Conservation (phyloP, 1,139 yeast genomes). For the Diutina sp. region DNA sequence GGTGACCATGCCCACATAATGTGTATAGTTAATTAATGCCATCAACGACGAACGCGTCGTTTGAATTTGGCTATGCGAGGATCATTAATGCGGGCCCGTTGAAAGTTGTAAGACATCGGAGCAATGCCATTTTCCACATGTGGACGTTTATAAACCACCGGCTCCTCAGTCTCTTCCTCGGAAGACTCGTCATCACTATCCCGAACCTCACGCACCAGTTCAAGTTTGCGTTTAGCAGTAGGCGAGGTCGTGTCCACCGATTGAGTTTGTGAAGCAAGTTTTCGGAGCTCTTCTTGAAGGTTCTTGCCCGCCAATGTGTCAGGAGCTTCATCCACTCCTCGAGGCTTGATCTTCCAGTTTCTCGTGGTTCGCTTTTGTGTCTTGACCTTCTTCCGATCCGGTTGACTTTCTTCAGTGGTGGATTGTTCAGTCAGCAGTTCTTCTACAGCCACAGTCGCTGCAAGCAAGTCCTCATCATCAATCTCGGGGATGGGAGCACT, state of each 20-base stretch:
- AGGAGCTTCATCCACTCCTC: constrained; percentile 12
- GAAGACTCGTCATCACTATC: constrained; percentile 13
- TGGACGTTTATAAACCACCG: constrained; percentile 3
- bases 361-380: constrained; percentile 55
- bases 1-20: background rate
- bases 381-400: constrained; percentile 21
- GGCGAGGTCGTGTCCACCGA: background rate
- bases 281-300: constrained; percentile 26
- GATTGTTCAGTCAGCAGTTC: constrained; percentile 7
- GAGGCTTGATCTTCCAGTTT: constrained; percentile 43
- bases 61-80: constrained; percentile 12
- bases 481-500: constrained; percentile 13
- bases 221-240: constrained; percentile 6
- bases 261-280: constrained; percentile 9
- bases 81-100: constrained; percentile 31
- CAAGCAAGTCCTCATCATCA: constrained; percentile 8
- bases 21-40: background rate
- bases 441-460: constrained; percentile 5
- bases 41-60: background rate
- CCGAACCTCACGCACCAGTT: constrained; percentile 8
- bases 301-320: constrained; percentile 21
- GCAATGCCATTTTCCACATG: background rate
- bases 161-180: constrained; percentile 6
- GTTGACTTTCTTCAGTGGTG: constrained; percentile 5
- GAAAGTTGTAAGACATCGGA: constrained; percentile 22